Base-by-base conservation (phyloP, 768 basidiomycete genomes). In the Russula brevipes region DNA sequence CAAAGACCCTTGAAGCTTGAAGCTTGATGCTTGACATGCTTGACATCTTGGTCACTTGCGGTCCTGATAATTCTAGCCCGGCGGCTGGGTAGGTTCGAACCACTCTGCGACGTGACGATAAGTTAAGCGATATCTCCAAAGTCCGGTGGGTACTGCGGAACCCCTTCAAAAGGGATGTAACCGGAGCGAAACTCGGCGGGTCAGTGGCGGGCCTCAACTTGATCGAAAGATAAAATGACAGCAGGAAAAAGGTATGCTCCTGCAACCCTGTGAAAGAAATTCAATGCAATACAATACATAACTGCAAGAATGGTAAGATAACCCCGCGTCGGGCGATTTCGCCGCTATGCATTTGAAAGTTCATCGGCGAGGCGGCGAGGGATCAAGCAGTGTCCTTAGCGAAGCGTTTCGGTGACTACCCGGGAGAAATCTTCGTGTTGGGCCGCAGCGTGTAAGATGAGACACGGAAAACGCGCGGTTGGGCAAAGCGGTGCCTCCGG, bases 401-500 rank as follows among this genome's bases (percentile, higher is more conserved):
- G 17, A 53, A 36, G 51, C 16, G 50, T 60, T 60, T 53, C 51
- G 51, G 14, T 38, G 24, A 24, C 24, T 24, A 24, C 24, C 24
- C 24, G 24, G 24, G 24, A 24, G 36, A 31, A 24, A 49, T 16
- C 14, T 46, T 35, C 10, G n/a, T 31, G 38, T 50, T 39, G 47
- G 5, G 11, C 2, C 16, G 44, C 0, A 6, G 24, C 45, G 44
- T 14, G n/a, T 33, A 16, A n/a, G 30, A 30, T 31, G 53, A 39
- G 45, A 61, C 45, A 17, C 38, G 60, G 45, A 47, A 47, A 33
- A 31, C 36, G 35, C 16, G 35, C 17, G 16, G 36, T 33, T 44
- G 4, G 35, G 0, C 30, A 54, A 60, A 54, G 60, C 60, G 24
- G 60, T 39, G 53, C 41, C 55, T 61, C 53, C 55, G 60, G 60